Evolutionary conservation across 257 asterid species (phyloP), one percentile per base, ranked within the genome.

Genomic region (Nicotiana paniculata): DNA sequence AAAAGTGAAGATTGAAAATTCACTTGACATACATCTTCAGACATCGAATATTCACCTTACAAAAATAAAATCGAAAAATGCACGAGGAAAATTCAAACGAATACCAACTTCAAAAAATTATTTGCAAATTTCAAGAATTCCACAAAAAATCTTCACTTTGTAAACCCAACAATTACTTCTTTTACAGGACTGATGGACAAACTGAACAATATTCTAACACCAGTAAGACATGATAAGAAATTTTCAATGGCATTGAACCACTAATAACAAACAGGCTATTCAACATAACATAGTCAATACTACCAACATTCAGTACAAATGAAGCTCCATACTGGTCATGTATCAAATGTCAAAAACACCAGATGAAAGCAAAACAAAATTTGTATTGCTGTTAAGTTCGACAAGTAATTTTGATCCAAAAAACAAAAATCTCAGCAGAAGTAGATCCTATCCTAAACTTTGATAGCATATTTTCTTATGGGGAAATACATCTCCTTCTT

Each of bases 401-500:
- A 26, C 43, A 26, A 15, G 8, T 74, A 51, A 6, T 74, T 74
- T 26, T 74, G 43, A 51, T 74, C 43, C n/a, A 74, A 4, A 43
- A 9, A 62, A 24, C 39, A 58, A 68, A 59, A 82, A 78, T 33
- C 67, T 72, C 61, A 17, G 21, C 39, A 21, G 10, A 32, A 67
- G 24, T 81, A 62, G 63, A 6, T 54, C 80, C 77, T 17, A 39
- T 67, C 77, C 89, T 86, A 86, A 55, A 86, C 89, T 54, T 86
- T 86, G 63, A 86, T 84, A 58, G 89, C 89, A 78, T 81, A 86
- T 75, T 86, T 86, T 48, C 89, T 46, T 57, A 84, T 6, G 32
- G 89, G 89, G 55, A 68, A 86, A 65, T 86, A 86, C 89, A 86
- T 84, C 85, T 86, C 87, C 83, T 84, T 86, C 87, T 86, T 86